Evolutionary conservation across 2,329 filamentous ascomycete species (phyloP), one percentile per base, ranked within the genome.

Genomic region (Ceratocystis cacaofunesta): DNA sequence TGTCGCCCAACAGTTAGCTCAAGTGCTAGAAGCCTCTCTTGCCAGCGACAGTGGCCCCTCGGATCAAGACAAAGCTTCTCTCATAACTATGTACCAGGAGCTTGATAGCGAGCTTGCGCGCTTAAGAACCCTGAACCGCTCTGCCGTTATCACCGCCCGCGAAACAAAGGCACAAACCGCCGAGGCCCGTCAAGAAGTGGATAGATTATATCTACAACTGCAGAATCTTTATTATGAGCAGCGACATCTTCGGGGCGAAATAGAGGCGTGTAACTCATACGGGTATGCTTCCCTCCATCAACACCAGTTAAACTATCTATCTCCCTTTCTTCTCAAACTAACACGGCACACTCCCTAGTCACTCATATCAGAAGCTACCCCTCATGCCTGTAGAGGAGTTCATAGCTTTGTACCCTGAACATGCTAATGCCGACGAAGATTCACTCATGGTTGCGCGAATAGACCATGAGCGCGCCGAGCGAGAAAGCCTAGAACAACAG

Each of bases 171-270:
- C 88, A 64, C 80, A 85, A 70, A 97, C 94, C 0, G 88, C 90
- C 36, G 90, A 96, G 74, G 89, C 88, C 61, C 85, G 92, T 61
- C 89, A 92, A 71, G 90, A 96, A 75, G 90, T 97, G 69, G 94
- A 99, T 73, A 85, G 87, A 62, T 80, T 99, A 68, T 92, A 97
- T 73, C 80, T 99, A 46, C 89, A 95, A 72, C 80, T 99, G 65
- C 92, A 97, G 76, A 99, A 99, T 72, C 78, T 99, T 6, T 95
- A 94, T 74, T 99, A 99, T 73, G 92, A 99, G 75, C 92, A 97
- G 77, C 82, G 90, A 65, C 91, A 96, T 75, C 78, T 99, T 65
- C 85, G 89, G 69, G 89, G 89, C 61, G 94, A 99, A 76, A 97
- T 99, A 68, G 79, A 84, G 0, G 90, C 89, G 7, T 97, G 94